These are phyloP conservation scores for Myochromella boudieri DNA, from an alignment of 768 basidiomycete genomes.

Conservation along the genomic window DNA sequence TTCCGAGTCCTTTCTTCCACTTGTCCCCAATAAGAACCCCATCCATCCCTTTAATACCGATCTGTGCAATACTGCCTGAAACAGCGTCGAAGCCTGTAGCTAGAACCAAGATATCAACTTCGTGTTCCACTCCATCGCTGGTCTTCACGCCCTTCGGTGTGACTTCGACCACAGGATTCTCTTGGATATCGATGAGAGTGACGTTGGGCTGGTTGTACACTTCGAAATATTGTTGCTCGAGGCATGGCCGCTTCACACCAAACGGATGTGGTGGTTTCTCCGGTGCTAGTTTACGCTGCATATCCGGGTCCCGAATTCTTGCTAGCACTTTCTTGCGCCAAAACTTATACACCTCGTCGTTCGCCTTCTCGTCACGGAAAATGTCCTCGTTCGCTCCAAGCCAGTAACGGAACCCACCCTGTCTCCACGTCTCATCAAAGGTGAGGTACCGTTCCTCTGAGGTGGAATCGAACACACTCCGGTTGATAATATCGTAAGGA, in stretches of 20 bases:
- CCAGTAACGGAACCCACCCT: conserved; percentile 22
- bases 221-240: conserved; percentile 23
- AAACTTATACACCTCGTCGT: conserved; percentile 22
- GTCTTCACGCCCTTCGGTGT: conserved; percentile 21
- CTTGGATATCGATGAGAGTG: conserved; percentile 18
- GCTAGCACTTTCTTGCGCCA: conserved; percentile 23
- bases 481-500: conserved; percentile 10
- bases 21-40: conserved; percentile 20
- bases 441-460: conserved; percentile 21
- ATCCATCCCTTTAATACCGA: conserved; percentile 20
- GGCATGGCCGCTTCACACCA: conserved; percentile 21
- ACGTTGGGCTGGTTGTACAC: conserved; percentile 26
- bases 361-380: conserved; percentile 15
- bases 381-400: conserved; percentile 18
- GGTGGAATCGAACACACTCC: conserved; percentile 13
- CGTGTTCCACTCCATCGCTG: conserved; percentile 18
- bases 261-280: conserved; percentile 22
- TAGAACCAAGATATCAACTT: conserved; percentile 21
- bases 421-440: conserved; percentile 21
- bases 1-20: conserved; percentile 21
- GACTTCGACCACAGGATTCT: conserved; percentile 21
- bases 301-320: conserved; percentile 18
- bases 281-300: conserved; percentile 25
- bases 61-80: conserved; percentile 21
- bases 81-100: conserved; percentile 26